phyloP scores from a whole-genome alignment of 2,329 filamentous ascomycete genomes.

The Aspergillus sp. region DNA sequence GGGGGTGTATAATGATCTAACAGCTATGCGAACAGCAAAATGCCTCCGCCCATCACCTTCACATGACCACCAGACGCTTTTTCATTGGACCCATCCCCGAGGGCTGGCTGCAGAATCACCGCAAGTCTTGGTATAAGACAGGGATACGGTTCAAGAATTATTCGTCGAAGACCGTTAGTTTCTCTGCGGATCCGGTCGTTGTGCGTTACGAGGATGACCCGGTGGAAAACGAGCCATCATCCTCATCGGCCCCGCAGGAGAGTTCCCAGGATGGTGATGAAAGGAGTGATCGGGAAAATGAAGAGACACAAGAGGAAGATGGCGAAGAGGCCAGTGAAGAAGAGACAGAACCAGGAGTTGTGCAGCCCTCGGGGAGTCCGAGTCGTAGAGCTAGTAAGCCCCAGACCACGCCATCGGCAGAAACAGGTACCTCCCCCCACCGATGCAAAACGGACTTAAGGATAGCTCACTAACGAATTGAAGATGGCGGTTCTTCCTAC shows the following conservation, averaged over 20 bases:
- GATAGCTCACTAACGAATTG: constrained; percentile 6
- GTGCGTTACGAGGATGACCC: constrained; percentile 31
- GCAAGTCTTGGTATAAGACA: constrained; percentile 54
- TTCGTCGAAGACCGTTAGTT: constrained; percentile 43
- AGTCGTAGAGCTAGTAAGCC: constrained; percentile 8
- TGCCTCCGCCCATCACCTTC: constrained; percentile 53
- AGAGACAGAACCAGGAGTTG: neutral
- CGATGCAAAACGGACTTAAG: constrained; percentile 3
- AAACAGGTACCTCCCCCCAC: constrained; percentile 5
- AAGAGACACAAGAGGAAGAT: constrained; percentile 8
- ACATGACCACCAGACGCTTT: constrained; percentile 53
- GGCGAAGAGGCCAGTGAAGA: constrained; percentile 4
- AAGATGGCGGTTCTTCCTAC: constrained; percentile 20
- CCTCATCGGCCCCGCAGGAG: constrained; percentile 7
- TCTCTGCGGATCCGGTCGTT: constrained; percentile 41
- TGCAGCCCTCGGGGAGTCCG: neutral
- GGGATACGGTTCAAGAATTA: constrained; percentile 39
- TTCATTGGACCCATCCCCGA: constrained; percentile 60
- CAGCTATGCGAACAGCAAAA: constrained; percentile 42
- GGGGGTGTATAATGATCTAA: constrained; percentile 1
- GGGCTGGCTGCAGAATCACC: constrained; percentile 56
- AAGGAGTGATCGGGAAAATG: constrained; percentile 13
- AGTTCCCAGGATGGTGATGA: constrained; percentile 4
- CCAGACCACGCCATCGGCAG: constrained; percentile 1
- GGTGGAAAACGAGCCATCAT: constrained; percentile 13